Evolutionary conservation across 2,329 filamentous ascomycete species (phyloP).

Genomic region (Arthrocladium fulminans): DNA sequence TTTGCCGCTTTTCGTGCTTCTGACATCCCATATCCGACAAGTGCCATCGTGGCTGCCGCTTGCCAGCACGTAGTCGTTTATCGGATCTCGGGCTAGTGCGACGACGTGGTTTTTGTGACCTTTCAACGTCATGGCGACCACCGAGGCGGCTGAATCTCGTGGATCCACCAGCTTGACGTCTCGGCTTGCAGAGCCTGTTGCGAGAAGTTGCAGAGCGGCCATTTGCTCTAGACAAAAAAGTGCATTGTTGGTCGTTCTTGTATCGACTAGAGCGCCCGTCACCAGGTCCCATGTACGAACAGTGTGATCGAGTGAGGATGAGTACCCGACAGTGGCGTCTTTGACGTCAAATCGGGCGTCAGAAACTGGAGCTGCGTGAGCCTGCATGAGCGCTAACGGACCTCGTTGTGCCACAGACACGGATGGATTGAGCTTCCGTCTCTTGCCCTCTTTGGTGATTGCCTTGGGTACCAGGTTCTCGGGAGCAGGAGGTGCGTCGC

Average conservation of each 20-base stretch:
- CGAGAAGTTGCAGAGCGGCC: constrained; percentile 53
- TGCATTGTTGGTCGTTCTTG: constrained; percentile 72
- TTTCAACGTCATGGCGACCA: constrained; percentile 80
- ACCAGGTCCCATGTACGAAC: constrained; percentile 85
- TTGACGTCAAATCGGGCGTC: constrained; percentile 75
- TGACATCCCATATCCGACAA: constrained; percentile 86
- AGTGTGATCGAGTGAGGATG: constrained; percentile 81
- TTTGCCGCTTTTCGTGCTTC: constrained; percentile 54
- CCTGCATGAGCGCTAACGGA: constrained; percentile 62
- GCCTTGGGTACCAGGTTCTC: constrained; percentile 56
- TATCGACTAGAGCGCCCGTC: constrained; percentile 68
- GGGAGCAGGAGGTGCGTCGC: constrained; percentile 65
- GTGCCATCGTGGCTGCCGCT: constrained; percentile 89
- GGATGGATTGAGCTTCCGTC: constrained; percentile 61
- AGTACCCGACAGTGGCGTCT: constrained; percentile 84
- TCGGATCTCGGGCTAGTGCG: constrained; percentile 49
- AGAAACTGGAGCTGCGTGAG: constrained; percentile 66
- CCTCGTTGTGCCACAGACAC: constrained; percentile 60
- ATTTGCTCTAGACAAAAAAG: constrained; percentile 72
- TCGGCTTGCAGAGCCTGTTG: constrained; percentile 71
- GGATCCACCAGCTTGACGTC: constrained; percentile 93
- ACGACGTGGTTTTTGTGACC: constrained; percentile 73
- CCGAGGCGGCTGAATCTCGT: constrained; percentile 63
- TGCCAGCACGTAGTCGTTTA: constrained; percentile 72
- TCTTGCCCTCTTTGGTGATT: constrained; percentile 58